These are phyloP conservation scores for Sporothrix phasma DNA, from an alignment of 2,329 filamentous ascomycete species.

Conservation along the genomic window DNA sequence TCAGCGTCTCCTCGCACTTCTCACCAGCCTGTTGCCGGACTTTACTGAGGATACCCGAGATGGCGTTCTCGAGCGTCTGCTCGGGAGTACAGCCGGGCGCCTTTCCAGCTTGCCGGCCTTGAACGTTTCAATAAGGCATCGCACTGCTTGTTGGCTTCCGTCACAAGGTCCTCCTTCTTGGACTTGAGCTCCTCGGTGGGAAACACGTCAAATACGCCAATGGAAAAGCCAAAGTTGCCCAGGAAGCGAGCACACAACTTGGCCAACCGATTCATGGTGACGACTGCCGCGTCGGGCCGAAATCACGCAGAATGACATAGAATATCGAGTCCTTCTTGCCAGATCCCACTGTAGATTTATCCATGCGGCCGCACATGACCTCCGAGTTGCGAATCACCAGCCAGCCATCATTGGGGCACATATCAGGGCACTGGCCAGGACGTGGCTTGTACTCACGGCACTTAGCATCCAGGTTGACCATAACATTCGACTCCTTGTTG, in stretches of 20 bases:
- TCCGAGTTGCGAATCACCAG: constrained; percentile 92
- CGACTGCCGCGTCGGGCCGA: constrained; percentile 81
- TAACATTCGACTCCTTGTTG: constrained; percentile 75
- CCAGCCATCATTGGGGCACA: constrained; percentile 82
- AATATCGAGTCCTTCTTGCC: constrained; percentile 98
- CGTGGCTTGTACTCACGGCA: constrained; percentile 69
- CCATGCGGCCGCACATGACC: constrained; percentile 95
- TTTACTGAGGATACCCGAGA: constrained; percentile 84
- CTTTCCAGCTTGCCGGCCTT: constrained; percentile 75
- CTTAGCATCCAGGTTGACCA: constrained; percentile 87
- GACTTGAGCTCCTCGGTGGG: constrained; percentile 61
- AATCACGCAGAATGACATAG: constrained; percentile 93
- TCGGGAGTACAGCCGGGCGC: constrained; percentile 85
- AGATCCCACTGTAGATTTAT: constrained; percentile 92
- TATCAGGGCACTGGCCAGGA: constrained; percentile 49
- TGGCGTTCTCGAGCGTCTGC: constrained; percentile 78
- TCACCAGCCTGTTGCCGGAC: constrained; percentile 87
- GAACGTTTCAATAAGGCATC: constrained; percentile 73
- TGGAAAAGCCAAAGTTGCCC: constrained; percentile 87
- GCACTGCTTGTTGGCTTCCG: constrained; percentile 67
- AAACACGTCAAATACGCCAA: constrained; percentile 90
- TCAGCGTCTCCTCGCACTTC: constrained; percentile 81
- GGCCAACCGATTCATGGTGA: constrained; percentile 87
- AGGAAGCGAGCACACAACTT: constrained; percentile 83
- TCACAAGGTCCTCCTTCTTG: constrained; percentile 67